Percentiles rank a stretch among this genome's conserved stretches.
phyloP scores from a whole-genome alignment of 192 early-diverging fungal species.

The Gryganskiella cystojenkinii region DNA sequence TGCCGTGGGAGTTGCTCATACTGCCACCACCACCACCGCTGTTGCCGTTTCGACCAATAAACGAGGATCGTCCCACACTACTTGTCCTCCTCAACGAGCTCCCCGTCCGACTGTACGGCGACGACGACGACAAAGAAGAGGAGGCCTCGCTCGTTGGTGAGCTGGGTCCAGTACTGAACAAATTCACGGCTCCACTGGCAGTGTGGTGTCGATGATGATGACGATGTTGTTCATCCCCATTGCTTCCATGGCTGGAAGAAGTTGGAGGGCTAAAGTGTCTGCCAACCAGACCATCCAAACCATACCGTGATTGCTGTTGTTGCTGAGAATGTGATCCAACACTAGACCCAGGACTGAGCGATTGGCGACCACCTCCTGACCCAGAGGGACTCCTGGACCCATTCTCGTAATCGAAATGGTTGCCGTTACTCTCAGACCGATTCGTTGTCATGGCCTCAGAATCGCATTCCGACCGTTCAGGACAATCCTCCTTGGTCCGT shows the following conservation, averaged over 20 bases:
- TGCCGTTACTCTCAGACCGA: too few relatives aligned
- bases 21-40: too few relatives aligned
- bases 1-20: too few relatives aligned
- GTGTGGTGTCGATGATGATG: neutral
- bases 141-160: constrained; percentile 23
- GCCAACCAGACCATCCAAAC: neutral
- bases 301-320: constrained; percentile 3
- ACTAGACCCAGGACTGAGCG: too few relatives aligned
- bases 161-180: constrained; percentile 38
- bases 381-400: neutral
- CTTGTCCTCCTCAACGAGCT: constrained; percentile 18
- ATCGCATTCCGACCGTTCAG: too few relatives aligned
- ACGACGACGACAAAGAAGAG: neutral
- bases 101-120: neutral
- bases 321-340: too few relatives aligned
- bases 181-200: constrained; percentile 5
- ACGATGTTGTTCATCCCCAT: constrained; percentile 6
- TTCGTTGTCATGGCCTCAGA: too few relatives aligned
- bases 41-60: constrained; percentile 4
- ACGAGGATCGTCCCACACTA: constrained; percentile 34
- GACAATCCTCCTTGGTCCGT: neutral
- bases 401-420: neutral
- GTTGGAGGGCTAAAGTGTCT: constrained; percentile 15
- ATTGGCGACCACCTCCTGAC: neutral
- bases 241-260: too few relatives aligned